Evolutionary conservation across 2,329 filamentous ascomycete species (phyloP), one percentile per base, ranked within the genome.

Genomic region (Verticillium nubilum): DNA sequence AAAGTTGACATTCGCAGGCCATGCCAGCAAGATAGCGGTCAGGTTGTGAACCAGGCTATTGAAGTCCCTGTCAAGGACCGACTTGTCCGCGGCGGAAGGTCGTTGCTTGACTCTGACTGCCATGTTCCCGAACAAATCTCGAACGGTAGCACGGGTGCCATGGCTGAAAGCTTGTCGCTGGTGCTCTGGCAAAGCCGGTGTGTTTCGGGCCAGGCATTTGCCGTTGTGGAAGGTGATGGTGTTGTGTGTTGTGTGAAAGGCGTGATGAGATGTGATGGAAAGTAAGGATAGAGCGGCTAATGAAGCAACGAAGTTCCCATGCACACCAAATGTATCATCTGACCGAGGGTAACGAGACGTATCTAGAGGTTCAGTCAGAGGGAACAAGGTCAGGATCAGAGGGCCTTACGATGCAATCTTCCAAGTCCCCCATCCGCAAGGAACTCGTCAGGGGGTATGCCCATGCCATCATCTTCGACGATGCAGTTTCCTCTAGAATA

Each of bases 41-140:
- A 92, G 67, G 5, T 79, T 74, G 56, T 76, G 80, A 62, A 84
- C 82, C 17, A 96, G 73, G 1, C 73, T 73, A 28, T 86, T 82
- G 86, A 90, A 94, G 57, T 89, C 81, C 63, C 81, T 88, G 23
- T 82, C 72, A 54, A 87, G 77, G 26, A 77, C 69, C 12, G 79
- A 64, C 65, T 78, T 80, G 67, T 85, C 76, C 42, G 79, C 71
- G 3, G 86, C 65, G 0, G 84, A 66, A 0, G 86, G 84, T 63
- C 92, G 84, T 66, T 92, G 90, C 70, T 95, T 96, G 27, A 96
- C 88, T 15, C 94, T 86, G 13, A 97, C 94, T 0, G 94, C 92
- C 85, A 97, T 91, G 60, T 87, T 89, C 0, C 93, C 92, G 73
- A 97, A 98, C 1, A 97, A 77, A 70, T 97, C 88, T 59, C 87